These are phyloP conservation scores for Fagus sylvatica DNA, from an alignment of 306 rosid genomes.

Conservation along the genomic window DNA sequence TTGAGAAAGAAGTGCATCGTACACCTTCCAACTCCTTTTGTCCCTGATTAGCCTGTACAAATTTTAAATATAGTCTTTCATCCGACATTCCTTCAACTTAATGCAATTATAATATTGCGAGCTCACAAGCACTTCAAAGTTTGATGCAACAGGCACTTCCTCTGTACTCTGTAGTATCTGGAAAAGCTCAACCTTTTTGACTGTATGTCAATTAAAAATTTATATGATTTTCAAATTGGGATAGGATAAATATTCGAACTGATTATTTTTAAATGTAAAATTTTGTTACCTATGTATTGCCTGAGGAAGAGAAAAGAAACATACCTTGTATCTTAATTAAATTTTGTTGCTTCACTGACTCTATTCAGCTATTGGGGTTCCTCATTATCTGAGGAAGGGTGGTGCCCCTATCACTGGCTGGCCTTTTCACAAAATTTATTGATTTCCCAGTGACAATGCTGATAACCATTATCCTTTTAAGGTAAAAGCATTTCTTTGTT, in stretches of 20 bases:
- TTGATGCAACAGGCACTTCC: neutral
- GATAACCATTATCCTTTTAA: conserved; percentile 33
- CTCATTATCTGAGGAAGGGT: neutral
- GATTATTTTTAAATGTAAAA: neutral
- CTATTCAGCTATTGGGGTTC: conserved; percentile 16
- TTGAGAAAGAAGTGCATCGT: conserved; percentile 26
- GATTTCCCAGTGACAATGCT: conserved; percentile 32
- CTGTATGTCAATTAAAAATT: neutral
- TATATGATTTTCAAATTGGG: neutral
- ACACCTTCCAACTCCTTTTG: conserved; percentile 39
- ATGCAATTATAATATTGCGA: neutral
- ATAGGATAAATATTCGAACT: neutral
- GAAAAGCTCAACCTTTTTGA: neutral
- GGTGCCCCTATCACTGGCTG: conserved; percentile 6
- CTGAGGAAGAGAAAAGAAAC: neutral
- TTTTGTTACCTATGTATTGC: neutral
- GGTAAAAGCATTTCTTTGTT: conserved; percentile 49
- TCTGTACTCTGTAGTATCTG: neutral
- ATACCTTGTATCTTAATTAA: neutral
- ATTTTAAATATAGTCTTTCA: conserved; percentile 14
- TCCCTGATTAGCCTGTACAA: conserved; percentile 23
- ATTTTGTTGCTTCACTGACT: neutral
- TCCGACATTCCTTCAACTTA: conserved; percentile 25
- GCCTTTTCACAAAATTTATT: conserved; percentile 5
- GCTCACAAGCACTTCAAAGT: conserved; percentile 18